A percentile compares a stretch with the other conserved stretches of the same genome.
Conservation (phyloP, 2,329 filamentous ascomycete genomes). For the Scytalidium lignicola region DNA sequence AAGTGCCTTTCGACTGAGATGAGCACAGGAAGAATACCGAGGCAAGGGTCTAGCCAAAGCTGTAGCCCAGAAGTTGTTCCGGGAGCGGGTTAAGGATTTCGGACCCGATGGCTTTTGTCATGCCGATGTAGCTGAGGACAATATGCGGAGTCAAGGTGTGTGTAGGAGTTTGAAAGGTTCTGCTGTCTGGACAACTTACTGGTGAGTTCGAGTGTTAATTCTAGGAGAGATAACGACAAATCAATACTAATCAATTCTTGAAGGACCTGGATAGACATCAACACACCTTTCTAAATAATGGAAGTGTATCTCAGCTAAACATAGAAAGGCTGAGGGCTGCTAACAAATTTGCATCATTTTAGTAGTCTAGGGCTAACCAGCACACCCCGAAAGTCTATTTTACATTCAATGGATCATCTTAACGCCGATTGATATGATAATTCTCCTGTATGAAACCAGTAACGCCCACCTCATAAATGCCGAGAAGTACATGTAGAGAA, state of each 20-base stretch:
- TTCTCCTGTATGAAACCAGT: background rate
- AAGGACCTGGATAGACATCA: background rate
- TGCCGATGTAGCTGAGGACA: conserved; percentile 60
- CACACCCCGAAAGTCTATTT: background rate
- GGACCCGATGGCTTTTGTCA: conserved; percentile 48
- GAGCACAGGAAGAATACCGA: conserved; percentile 44
- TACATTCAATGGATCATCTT: conserved; percentile 7
- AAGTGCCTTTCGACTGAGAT: too few relatives aligned
- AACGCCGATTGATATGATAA: conserved; percentile 8
- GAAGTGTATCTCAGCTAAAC: background rate
- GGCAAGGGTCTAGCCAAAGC: conserved; percentile 59
- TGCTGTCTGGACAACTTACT: conserved; percentile 51
- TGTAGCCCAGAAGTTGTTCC: conserved; percentile 53
- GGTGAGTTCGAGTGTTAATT: conserved; percentile 39
- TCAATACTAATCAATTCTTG: background rate
- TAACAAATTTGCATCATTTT: background rate
- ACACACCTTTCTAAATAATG: background rate
- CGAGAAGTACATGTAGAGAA: background rate
- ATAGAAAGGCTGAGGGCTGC: background rate
- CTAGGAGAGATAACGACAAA: background rate
- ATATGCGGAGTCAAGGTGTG: conserved; percentile 55
- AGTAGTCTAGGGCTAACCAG: background rate
- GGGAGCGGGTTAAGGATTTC: conserved; percentile 40
- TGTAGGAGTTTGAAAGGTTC: conserved; percentile 46
- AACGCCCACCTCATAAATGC: background rate